Evolutionary conservation across 805 yeast genomes (phyloP), one percentile per base, ranked within the genome.

Genomic region (Maudiozyma pseudohumilis): DNA sequence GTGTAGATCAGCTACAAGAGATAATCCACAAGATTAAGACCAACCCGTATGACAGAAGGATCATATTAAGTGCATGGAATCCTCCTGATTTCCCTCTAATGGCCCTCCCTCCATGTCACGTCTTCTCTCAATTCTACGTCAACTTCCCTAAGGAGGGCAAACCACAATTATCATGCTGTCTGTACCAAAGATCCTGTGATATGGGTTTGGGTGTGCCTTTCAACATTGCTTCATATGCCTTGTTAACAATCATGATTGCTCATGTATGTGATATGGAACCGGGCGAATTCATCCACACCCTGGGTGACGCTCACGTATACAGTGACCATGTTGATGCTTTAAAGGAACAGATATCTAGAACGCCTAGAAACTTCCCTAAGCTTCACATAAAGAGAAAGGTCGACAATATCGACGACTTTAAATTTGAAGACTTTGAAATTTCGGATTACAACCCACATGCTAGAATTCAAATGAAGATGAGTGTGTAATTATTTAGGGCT

Each of bases 181-280:
- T 92, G 66, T 92, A 92, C 61, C 99, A 92, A 64, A 75, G 99
- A 52, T 83, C 95, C n/a, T 89, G 97, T 61, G 99, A 92, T 56
- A 88, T 92, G 96, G 99, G 99, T 0, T 72, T 92, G n/a, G 99
- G 99, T 11, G 97, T 92, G 17, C 99, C 99, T 1, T 92, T 92
- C 62, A 92, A 92, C 57, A 92, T 92, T 53, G 98, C 99, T 0
- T 86, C 96, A 0, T 92, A 92, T 56, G 95, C 98, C 0, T 66
- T 92, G 38, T 68, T 92, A 43, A 88, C 96, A 2, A 80, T 74
- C 50, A 89, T 92, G 96, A 81, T 92, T 45, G 98, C 99, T 2
- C 85, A 84, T 44, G 81, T 92, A n/a, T 87, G 87, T 31, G 95
- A 75, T 47, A 79, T 88, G 84, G 94, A 87, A 48, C 81, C 95